These are phyloP conservation scores for Cytospora piceicola DNA, from an alignment of 2,329 filamentous ascomycete genomes.

Conservation along the genomic window DNA sequence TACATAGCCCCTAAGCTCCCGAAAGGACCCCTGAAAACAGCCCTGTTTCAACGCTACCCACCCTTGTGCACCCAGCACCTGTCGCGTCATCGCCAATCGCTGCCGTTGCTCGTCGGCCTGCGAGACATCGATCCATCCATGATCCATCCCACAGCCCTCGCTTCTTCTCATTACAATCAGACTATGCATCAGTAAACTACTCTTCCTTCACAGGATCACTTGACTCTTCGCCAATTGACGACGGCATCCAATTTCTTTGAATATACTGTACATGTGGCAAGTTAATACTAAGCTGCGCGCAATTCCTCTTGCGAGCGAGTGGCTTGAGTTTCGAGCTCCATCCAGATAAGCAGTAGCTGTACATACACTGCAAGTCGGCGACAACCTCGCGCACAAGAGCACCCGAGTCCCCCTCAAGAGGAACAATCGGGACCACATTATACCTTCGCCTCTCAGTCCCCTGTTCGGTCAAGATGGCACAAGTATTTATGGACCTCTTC, in stretches of 20 bases:
- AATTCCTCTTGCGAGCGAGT: not conserved
- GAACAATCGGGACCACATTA: not conserved
- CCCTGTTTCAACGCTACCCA: slow-evolving; percentile 4
- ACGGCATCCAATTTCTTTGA: not conserved
- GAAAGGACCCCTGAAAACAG: slow-evolving; percentile 5
- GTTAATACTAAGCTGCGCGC: not conserved
- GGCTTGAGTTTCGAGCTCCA: not conserved
- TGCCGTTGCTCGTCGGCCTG: not conserved
- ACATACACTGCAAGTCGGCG: not conserved
- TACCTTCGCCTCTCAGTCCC: not conserved
- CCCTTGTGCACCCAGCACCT: slow-evolving; percentile 16
- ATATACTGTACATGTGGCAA: not conserved
- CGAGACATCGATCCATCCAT: too few species aligned
- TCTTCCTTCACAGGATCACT: not conserved
- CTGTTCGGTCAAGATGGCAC: slow-evolving; percentile 63
- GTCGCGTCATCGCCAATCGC: slow-evolving; percentile 20
- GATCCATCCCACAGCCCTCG: not conserved
- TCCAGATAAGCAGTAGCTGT: not conserved
- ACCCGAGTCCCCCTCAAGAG: not conserved
- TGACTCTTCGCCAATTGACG: not conserved
- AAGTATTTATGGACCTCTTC: slow-evolving; percentile 84
- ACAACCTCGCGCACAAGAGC: not conserved
- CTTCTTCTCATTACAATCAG: not conserved
- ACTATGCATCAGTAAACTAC: not conserved
- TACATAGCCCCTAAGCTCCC: not conserved